Conservation (phyloP, 108 stramenopile species). For the Cyclostephanos tholiformis region DNA sequence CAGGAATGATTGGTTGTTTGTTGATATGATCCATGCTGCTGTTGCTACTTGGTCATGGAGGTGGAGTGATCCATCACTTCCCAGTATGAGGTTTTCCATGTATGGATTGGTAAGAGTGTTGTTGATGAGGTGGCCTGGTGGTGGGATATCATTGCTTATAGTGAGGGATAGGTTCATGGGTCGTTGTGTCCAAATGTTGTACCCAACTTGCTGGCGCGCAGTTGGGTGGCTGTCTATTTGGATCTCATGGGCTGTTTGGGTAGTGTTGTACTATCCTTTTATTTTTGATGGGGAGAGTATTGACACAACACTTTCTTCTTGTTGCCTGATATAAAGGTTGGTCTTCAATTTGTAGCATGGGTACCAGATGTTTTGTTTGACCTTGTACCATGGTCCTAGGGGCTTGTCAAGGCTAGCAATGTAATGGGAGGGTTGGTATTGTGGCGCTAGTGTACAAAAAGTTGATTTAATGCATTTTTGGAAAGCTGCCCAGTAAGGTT, state of each 20-base stretch:
- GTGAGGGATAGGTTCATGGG: too few species aligned
- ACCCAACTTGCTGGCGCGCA: too few species aligned
- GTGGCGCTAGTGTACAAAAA: neutral
- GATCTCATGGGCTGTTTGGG: too few species aligned
- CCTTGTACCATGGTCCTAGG: neutral
- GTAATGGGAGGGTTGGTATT: neutral
- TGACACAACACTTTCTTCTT: neutral
- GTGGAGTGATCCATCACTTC: slow-evolving; percentile 12
- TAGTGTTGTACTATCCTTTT: too few species aligned
- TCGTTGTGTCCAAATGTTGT: too few species aligned
- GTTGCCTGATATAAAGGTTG: neutral
- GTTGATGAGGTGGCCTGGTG: too few species aligned
- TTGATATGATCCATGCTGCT: slow-evolving; percentile 22
- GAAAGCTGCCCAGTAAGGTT: neutral
- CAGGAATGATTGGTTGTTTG: neutral
- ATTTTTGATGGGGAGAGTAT: too few species aligned
- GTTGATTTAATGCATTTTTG: neutral
- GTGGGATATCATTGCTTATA: too few species aligned
- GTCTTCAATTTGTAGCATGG: neutral
- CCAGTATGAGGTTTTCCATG: neutral
- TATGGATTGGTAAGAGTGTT: neutral
- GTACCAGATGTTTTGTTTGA: neutral
- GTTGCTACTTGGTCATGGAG: neutral
- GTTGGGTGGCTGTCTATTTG: too few species aligned
- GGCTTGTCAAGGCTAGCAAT: neutral